A percentile compares a stretch with the other conserved stretches of the same genome.
phyloP scores from a whole-genome alignment of 2,329 filamentous ascomycete genomes.

The Cladosporium sp. region DNA sequence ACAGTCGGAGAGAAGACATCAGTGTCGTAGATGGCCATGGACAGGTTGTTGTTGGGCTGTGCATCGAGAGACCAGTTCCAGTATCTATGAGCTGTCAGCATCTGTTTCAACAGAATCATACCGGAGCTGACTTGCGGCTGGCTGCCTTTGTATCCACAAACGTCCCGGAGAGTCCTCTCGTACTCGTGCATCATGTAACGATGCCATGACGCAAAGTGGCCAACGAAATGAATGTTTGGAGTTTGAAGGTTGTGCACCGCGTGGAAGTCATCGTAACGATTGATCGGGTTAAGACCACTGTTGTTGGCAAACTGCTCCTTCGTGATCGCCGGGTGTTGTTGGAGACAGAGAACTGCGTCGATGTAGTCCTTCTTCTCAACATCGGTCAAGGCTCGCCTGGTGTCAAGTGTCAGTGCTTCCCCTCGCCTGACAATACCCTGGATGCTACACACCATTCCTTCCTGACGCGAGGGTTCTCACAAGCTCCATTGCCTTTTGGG shows the following conservation, averaged over 20 bases:
- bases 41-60: slow-evolving; percentile 9
- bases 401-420: neutral
- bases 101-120: neutral
- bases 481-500: neutral
- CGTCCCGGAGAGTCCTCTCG: slow-evolving; percentile 18
- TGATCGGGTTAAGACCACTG: slow-evolving; percentile 7
- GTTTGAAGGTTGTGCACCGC: slow-evolving; percentile 19
- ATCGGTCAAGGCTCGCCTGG: slow-evolving; percentile 16
- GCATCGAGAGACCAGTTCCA: slow-evolving; percentile 25
- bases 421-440: neutral
- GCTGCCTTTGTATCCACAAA: slow-evolving; percentile 20
- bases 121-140: neutral
- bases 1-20: slow-evolving; percentile 1
- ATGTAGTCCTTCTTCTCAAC: slow-evolving; percentile 21
- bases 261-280: slow-evolving; percentile 23
- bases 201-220: slow-evolving; percentile 24
- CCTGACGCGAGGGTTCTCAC: slow-evolving; percentile 1
- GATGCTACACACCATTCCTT: neutral
- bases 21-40: slow-evolving; percentile 13
- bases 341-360: slow-evolving; percentile 21
- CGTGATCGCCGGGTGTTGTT: slow-evolving; percentile 14
- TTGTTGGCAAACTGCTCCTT: slow-evolving; percentile 14
- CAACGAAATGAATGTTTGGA: slow-evolving; percentile 18
- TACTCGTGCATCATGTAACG: slow-evolving; percentile 23
- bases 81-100: slow-evolving; percentile 14